Evolutionary conservation across 768 basidiomycete genomes (phyloP), one percentile per base, ranked within the genome.

Genomic region (Asterophora parasitica): DNA sequence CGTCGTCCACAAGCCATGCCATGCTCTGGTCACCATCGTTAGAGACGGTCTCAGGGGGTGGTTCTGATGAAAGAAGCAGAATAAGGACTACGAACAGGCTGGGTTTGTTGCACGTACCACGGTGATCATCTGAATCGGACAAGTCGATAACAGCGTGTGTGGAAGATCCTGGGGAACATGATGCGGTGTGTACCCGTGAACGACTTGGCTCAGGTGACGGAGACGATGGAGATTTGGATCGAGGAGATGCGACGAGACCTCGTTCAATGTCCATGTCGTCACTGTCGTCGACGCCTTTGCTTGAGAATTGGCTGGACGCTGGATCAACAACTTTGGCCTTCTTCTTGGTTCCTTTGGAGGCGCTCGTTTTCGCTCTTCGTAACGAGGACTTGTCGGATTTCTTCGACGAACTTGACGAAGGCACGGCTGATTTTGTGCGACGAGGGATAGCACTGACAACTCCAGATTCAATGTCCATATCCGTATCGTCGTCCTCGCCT

Each of bases 401-500:
- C 56, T 68, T 66, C 28, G 61, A 59, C 8, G 30, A 31, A 31
- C 30, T 3, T 10, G 65, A 56, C 4, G 64, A 55, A 27, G 65
- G 61, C 7, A 59, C 57, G 12, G 66, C 66, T 13, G 85, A 80
- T 44, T 73, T 70, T 0, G 82, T 74, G 33, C 85, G 75, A 32
- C 77, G 78, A 6, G 71, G 65, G 34, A 59, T 63, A 51, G 64
- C 61, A 17, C 71, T 49, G 17, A 83, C 60, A 4, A 60, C 50
- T 7, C 78, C 83, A 2, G 76, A 75, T 53, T 83, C 81, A 11
- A 90, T 72, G 33, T 84, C 85, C 56, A 71, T 64, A 57, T 90
- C 88, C 17, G 75, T 76, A 4, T 84, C 82, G 50, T 88, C 87
- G 49, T 83, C 82, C 27, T 82, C 63, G 6, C 76, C 79, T 8